These are phyloP conservation scores for Pterocarpus santalinus DNA, from an alignment of 306 rosid species.

Conservation along the genomic window DNA sequence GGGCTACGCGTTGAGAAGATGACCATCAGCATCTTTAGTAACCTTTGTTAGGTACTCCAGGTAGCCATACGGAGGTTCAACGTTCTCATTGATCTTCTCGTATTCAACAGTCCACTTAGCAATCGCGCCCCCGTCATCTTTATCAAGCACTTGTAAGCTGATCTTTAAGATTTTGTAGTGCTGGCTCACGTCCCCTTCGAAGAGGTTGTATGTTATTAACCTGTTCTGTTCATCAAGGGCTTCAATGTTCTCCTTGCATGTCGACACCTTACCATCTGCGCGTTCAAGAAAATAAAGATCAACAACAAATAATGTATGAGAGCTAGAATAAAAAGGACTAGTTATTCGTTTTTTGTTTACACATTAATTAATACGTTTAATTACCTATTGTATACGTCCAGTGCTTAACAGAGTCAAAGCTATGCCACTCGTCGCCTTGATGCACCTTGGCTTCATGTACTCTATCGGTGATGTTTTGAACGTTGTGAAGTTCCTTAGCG, in stretches of 20 bases:
- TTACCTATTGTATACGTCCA: conserved; percentile 33
- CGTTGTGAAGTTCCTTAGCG: neutral
- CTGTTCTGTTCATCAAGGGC: conserved; percentile 6
- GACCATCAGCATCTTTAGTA: conserved; percentile 32
- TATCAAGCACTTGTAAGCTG: neutral
- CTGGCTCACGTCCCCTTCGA: neutral
- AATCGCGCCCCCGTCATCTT: neutral
- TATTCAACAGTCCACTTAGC: conserved; percentile 33
- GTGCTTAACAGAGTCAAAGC: conserved; percentile 46
- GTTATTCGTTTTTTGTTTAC: neutral
- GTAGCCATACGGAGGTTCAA: conserved; percentile 39
- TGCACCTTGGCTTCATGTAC: conserved; percentile 45
- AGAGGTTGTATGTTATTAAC: neutral
- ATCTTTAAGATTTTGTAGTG: neutral
- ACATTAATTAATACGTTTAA: neutral
- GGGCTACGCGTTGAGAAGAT: conserved; percentile 20
- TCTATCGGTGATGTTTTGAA: conserved; percentile 29
- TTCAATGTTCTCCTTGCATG: conserved; percentile 32
- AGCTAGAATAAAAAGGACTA: too few species aligned
- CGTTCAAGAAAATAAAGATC: neutral
- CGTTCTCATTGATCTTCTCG: conserved; percentile 23
- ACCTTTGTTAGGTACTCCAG: neutral
- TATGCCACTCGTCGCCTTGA: conserved; percentile 63
- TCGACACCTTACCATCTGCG: conserved; percentile 7
- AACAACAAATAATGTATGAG: neutral